phyloP scores from a whole-genome alignment of 495 filamentous ascomycete genomes.

The Aspergillus coremiiformis region DNA sequence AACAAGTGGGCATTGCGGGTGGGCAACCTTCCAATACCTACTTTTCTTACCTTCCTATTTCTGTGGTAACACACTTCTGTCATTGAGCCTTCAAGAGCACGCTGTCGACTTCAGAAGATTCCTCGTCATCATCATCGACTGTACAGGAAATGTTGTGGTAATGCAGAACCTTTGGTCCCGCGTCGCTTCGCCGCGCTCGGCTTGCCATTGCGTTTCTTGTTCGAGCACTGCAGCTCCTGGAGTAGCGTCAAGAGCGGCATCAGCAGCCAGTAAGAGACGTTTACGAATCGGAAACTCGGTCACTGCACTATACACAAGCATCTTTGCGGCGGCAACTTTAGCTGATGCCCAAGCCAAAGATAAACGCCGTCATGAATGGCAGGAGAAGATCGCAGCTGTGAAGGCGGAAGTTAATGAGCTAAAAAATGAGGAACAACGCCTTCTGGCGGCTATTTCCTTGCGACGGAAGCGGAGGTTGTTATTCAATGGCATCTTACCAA shows the following conservation, averaged over 20 bases:
- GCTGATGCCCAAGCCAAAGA: slow-evolving; percentile 59
- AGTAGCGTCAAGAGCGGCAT: slow-evolving; percentile 45
- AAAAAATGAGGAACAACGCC: slow-evolving; percentile 35
- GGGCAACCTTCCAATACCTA: no score
- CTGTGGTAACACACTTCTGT: background rate
- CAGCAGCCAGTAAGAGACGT: slow-evolving; percentile 44
- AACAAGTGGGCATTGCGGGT: no score
- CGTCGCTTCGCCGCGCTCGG: slow-evolving; percentile 51
- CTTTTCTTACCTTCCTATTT: slow-evolving; percentile 10
- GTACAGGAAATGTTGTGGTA: slow-evolving; percentile 30
- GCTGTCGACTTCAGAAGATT: background rate
- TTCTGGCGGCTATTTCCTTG: slow-evolving; percentile 24
- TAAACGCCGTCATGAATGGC: slow-evolving; percentile 54
- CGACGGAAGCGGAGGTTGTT: slow-evolving; percentile 15
- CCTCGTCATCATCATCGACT: background rate
- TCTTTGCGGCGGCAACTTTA: slow-evolving; percentile 64
- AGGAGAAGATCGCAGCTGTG: slow-evolving; percentile 46
- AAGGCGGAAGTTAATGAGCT: slow-evolving; percentile 39
- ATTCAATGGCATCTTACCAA: slow-evolving; percentile 17
- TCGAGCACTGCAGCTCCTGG: slow-evolving; percentile 45
- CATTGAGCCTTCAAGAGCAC: slow-evolving; percentile 4
- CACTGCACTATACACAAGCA: slow-evolving; percentile 63
- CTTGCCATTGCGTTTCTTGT: slow-evolving; percentile 59
- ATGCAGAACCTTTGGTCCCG: slow-evolving; percentile 72
- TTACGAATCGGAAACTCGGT: slow-evolving; percentile 54